A percentile compares a stretch with the other conserved stretches of the same genome.
These are phyloP conservation scores for Blastobotrys terrestris DNA, from an alignment of 805 yeast species.

Conservation along the genomic window DNA sequence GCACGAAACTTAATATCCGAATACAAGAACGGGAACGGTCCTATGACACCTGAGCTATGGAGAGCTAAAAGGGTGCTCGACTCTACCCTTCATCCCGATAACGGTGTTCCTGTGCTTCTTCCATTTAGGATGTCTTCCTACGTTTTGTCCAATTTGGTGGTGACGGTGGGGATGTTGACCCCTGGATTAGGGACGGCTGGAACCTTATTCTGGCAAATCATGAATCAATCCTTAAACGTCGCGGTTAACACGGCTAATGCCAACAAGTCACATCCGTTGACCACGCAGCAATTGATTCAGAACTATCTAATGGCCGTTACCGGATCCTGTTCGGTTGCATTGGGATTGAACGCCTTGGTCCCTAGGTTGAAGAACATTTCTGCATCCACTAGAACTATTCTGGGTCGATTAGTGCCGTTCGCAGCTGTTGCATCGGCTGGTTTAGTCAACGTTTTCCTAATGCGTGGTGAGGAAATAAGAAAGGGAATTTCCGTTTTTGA, in stretches of 20 bases:
- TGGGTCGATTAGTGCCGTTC: conserved; percentile 90
- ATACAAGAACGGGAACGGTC: conserved; percentile 62
- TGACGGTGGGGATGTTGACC: conserved; percentile 96
- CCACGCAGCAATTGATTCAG: conserved; percentile 67
- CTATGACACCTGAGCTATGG: conserved; percentile 83
- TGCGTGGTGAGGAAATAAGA: conserved; percentile 92
- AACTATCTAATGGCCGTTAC: conserved; percentile 85
- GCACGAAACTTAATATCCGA: conserved; percentile 65
- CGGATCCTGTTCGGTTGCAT: conserved; percentile 92
- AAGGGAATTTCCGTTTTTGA: conserved; percentile 40
- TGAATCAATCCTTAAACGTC: conserved; percentile 93
- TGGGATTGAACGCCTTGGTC: conserved; percentile 87
- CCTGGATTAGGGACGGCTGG: conserved; percentile 89
- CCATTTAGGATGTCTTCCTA: conserved; percentile 98
- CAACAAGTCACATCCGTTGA: conserved; percentile 87
- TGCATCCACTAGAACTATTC: conserved; percentile 61
- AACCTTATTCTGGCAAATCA: conserved; percentile 95
- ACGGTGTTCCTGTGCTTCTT: conserved; percentile 83
- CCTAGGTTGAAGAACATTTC: conserved; percentile 74
- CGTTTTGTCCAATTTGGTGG: conserved; percentile 88
- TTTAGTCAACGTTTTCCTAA: conserved; percentile 87
- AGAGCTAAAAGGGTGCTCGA: conserved; percentile 79
- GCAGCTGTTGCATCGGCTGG: conserved; percentile 99
- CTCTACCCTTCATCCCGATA: conserved; percentile 93
- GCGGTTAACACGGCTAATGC: conserved; percentile 96